phyloP scores from a whole-genome alignment of 2,329 filamentous ascomycete genomes.

The Talaromyces sp. region DNA sequence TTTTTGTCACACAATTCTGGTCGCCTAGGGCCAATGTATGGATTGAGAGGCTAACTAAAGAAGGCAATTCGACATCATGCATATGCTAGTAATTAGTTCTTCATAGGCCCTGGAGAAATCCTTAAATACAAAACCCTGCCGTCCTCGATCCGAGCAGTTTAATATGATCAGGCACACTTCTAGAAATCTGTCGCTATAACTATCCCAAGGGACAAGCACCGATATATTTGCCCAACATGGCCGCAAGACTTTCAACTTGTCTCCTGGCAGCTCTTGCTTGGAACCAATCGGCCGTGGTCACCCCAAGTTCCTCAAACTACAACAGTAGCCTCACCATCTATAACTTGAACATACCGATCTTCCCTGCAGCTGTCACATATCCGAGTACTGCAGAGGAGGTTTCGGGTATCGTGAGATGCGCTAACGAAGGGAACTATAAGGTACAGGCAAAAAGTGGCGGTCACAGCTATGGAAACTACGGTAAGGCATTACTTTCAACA shows the following conservation, averaged over 20 bases:
- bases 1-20: neutral
- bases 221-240: neutral
- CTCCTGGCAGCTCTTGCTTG: conserved; percentile 13
- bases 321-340: conserved; percentile 25
- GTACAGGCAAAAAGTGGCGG: conserved; percentile 55
- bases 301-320: conserved; percentile 10
- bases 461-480: conserved; percentile 55
- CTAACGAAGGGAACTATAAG: conserved; percentile 42
- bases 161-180: neutral
- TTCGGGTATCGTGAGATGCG: conserved; percentile 50
- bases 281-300: conserved; percentile 10
- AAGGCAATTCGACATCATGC: neutral
- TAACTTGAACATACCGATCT: conserved; percentile 33
- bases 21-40: neutral
- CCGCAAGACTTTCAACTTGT: conserved; percentile 1
- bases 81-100: neutral
- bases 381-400: conserved; percentile 43
- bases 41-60: neutral
- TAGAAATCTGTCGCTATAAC: neutral
- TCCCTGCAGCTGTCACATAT: conserved; percentile 34
- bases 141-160: too few relatives aligned
- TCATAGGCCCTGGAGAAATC: neutral
- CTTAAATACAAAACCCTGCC: neutral
- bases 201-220: neutral
- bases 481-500: conserved; percentile 26